Evolutionary conservation across 2,329 filamentous ascomycete species (phyloP), one percentile per base, ranked within the genome.

Genomic region (Alternaria novae-zelandiae): DNA sequence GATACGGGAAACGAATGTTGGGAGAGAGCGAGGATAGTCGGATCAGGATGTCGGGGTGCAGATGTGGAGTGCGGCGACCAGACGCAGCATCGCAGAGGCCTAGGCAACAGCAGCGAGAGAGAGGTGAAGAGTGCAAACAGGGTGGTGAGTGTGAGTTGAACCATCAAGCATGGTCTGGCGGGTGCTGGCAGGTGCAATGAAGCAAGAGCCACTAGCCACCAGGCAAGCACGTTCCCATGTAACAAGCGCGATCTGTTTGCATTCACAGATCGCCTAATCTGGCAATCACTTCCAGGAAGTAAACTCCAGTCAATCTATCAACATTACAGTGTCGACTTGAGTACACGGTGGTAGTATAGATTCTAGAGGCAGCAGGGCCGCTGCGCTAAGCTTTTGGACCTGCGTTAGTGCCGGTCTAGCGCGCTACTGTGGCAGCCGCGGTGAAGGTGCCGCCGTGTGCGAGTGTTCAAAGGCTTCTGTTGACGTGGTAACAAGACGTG

Each of bases 21-120:
- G 9, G n/a, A 25, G 45, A 36, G 25, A 28, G 36, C 28, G 13
- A 11, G 12, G 28, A 46, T 26, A 17, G n/a, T 30, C 36, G 26
- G 46, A 51, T n/a, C 44, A 25, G 55, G 11, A 57, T 57, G 30
- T 51, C 49, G 45, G 55, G 47, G 26, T 45, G 63, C 60, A 65
- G 55, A 46, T 56, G 55, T 51, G 54, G n/a, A 51, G 20, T 45
- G 44, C n/a, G 55, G 54, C 55, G 54, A 63, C 30, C 49, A 54
- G 50, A 53, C 55, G 30, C 50, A 46, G 57, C 65, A 64, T 68
- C 30, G 32, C 46, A 43, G 17, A 23, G 45, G 26, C 21, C 41
- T 25, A 43, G 51, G 43, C 23, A 58, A 46, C 46, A 44, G 25
- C 53, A 51, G 54, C 21, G 43, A 54, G 58, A 44, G 46, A 47